Conservation (phyloP, 2,329 filamentous ascomycete species). For the Fusarium mexicanum region DNA sequence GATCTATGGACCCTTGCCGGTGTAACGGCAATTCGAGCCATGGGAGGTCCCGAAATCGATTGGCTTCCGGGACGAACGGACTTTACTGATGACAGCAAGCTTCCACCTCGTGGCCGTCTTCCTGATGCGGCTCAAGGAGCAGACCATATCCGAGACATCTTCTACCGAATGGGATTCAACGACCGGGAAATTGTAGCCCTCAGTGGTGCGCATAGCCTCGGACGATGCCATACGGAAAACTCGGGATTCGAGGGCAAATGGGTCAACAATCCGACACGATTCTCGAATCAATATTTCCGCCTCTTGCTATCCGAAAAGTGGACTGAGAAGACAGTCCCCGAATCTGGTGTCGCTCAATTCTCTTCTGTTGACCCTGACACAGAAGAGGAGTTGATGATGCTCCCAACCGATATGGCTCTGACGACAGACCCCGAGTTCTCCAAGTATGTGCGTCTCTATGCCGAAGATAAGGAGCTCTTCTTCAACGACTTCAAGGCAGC, state of each 20-base stretch:
- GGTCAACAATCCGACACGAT: constrained; percentile 9
- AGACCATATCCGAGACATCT: not conserved
- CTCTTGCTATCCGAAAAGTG: not conserved
- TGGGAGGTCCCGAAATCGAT: not conserved
- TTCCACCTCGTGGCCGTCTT: constrained; percentile 7
- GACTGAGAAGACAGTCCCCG: not conserved
- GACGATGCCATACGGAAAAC: constrained; percentile 5
- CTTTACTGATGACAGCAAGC: constrained; percentile 1
- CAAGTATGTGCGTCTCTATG: not conserved
- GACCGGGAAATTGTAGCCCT: constrained; percentile 2
- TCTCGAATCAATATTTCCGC: constrained; percentile 13
- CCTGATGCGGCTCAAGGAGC: constrained; percentile 6
- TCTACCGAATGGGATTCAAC: constrained; percentile 10
- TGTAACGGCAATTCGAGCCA: not conserved
- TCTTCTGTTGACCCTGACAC: constrained; percentile 1
- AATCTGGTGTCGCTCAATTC: not conserved
- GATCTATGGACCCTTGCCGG: constrained; percentile 8
- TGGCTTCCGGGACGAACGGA: constrained; percentile 9
- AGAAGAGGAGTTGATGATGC: constrained; percentile 13
- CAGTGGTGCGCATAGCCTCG: constrained; percentile 4
- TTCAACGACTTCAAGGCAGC: not conserved
- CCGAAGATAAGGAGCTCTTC: not conserved
- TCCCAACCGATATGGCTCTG: constrained; percentile 3
- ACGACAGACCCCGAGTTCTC: constrained; percentile 6
- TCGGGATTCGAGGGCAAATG: constrained; percentile 5